Evolutionary conservation across 2,329 filamentous ascomycete species (phyloP).

Genomic region (Cladosporium phlei): DNA sequence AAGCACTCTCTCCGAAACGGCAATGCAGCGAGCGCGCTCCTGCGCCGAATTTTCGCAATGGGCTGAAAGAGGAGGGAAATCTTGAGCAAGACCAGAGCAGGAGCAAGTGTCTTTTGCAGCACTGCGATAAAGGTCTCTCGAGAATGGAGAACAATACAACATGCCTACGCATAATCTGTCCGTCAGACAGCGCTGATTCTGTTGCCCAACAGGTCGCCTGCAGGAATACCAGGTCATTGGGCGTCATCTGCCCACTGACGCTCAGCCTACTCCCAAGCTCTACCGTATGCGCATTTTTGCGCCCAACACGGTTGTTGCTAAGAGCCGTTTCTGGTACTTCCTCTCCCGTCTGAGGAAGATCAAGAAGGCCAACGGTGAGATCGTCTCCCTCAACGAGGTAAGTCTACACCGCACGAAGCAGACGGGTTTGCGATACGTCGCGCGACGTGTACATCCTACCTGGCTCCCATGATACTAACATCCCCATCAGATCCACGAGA

Average conservation of each 20-base stretch:
- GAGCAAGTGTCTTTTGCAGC: background rate
- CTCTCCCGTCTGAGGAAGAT: constrained; percentile 98
- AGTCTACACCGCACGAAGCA: constrained; percentile 29
- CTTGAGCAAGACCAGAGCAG: constrained; percentile 12
- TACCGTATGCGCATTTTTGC: constrained; percentile 99
- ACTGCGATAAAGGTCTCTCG: constrained; percentile 10
- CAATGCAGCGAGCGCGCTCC: constrained; percentile 15
- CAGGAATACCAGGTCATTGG: constrained; percentile 99
- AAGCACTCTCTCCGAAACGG: constrained; percentile 38
- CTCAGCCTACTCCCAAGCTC: constrained; percentile 94
- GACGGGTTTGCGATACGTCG: too few species aligned
- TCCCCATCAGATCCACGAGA: constrained; percentile 77
- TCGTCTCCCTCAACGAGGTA: constrained; percentile 94
- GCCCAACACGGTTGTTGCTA: constrained; percentile 94
- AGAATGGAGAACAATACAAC: background rate
- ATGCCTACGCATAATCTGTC: constrained; percentile 18
- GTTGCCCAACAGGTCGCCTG: constrained; percentile 75
- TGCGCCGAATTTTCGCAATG: constrained; percentile 18
- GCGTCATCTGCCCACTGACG: constrained; percentile 96
- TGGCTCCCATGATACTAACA: background rate
- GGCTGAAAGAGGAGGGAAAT: constrained; percentile 26
- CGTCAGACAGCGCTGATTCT: constrained; percentile 36
- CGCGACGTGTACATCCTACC: too few species aligned
- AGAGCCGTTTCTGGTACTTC: constrained; percentile 99
- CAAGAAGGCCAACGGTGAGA: constrained; percentile 99